These are phyloP conservation scores for Dactylellina leptospora DNA, from an alignment of 2,329 filamentous ascomycete genomes.

Conservation along the genomic window DNA sequence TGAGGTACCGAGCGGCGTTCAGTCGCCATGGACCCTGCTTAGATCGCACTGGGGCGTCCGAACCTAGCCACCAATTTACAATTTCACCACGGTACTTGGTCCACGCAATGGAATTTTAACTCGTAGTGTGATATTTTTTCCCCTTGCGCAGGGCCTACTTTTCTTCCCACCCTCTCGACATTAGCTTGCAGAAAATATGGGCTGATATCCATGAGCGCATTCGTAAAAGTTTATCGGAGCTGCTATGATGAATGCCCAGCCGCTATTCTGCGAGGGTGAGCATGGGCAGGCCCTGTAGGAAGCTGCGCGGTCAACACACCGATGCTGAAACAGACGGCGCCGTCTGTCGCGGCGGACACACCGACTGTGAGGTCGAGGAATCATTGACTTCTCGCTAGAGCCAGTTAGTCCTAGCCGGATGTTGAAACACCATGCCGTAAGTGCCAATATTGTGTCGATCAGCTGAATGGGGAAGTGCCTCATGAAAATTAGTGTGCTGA, in stretches of 20 bases:
- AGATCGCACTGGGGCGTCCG: conserved; percentile 4
- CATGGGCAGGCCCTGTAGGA: conserved; percentile 17
- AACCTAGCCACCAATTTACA: conserved; percentile 34
- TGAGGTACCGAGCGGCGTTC: conserved; percentile 27
- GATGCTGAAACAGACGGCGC: conserved; percentile 32
- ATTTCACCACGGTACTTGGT: background rate
- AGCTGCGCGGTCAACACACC: background rate
- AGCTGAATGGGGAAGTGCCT: conserved; percentile 45
- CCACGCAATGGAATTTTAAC: too few species aligned
- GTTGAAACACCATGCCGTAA: conserved; percentile 30
- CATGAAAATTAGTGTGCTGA: conserved; percentile 35
- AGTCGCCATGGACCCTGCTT: conserved; percentile 22
- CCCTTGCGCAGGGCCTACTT: conserved; percentile 25
- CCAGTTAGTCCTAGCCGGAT: conserved; percentile 16
- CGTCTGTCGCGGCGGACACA: conserved; percentile 30
- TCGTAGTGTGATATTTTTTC: too few species aligned
- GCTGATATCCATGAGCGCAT: conserved; percentile 1
- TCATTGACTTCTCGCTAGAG: conserved; percentile 11
- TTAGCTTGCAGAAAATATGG: conserved; percentile 21
- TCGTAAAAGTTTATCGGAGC: background rate
- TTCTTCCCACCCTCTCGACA: too few species aligned
- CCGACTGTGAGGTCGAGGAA: conserved; percentile 24
- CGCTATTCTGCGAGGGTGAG: background rate
- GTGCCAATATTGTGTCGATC: conserved; percentile 32
- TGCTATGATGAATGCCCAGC: conserved; percentile 9